These are phyloP conservation scores for Cyberlindnera maclurae DNA, from an alignment of 805 yeast genomes.

Conservation along the genomic window DNA sequence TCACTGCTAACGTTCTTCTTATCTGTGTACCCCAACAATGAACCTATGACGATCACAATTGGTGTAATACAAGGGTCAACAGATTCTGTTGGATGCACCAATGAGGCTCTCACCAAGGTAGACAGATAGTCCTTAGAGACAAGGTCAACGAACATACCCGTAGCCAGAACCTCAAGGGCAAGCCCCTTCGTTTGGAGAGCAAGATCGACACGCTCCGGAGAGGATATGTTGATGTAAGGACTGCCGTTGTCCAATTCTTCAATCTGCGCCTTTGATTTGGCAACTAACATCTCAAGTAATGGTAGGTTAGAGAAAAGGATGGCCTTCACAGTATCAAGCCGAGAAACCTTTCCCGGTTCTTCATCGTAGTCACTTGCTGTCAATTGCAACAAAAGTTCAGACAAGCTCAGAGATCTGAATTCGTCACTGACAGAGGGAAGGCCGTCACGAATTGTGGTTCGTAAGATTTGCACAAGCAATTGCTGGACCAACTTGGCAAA, in stretches of 20 bases:
- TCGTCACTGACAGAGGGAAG: background rate
- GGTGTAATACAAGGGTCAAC: conserved; percentile 45
- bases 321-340: conserved; percentile 15
- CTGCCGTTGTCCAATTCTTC: conserved; percentile 47
- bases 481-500: conserved; percentile 24
- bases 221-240: conserved; percentile 45
- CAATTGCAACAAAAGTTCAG: conserved; percentile 6
- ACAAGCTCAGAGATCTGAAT: background rate
- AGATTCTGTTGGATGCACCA: conserved; percentile 47
- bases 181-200: conserved; percentile 49
- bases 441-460: conserved; percentile 3
- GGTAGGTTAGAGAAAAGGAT: conserved; percentile 10
- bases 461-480: conserved; percentile 13
- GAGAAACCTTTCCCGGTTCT: conserved; percentile 18
- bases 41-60: conserved; percentile 47
- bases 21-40: conserved; percentile 38
- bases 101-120: conserved; percentile 40
- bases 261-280: conserved; percentile 19
- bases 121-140: conserved; percentile 38
- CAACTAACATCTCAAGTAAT: conserved; percentile 12
- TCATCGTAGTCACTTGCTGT: conserved; percentile 19
- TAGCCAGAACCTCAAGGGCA: conserved; percentile 54
- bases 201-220: conserved; percentile 37
- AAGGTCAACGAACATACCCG: conserved; percentile 42
- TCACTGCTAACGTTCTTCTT: conserved; percentile 27